Evolutionary conservation across 306 rosid genomes (phyloP).

Genomic region (Vachellia pachyceras): DNA sequence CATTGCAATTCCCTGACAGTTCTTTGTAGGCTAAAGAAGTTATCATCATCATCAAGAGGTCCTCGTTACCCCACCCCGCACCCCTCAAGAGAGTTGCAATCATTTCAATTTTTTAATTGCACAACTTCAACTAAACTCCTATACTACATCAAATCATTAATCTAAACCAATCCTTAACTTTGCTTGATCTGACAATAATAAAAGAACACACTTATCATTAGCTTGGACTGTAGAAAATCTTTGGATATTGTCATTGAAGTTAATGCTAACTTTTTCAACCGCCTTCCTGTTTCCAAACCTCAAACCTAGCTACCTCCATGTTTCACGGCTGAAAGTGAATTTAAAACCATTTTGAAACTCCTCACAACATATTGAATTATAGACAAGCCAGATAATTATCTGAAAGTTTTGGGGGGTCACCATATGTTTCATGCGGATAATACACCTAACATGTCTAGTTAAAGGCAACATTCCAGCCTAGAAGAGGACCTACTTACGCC

Average conservation of each 20-base stretch:
- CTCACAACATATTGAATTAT: slow-evolving; percentile 23
- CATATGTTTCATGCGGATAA: slow-evolving; percentile 48
- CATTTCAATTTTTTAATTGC: slow-evolving; percentile 45
- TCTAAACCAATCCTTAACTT: slow-evolving; percentile 30
- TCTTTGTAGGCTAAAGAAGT: slow-evolving; percentile 60
- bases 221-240: slow-evolving; percentile 6
- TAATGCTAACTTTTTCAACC: background rate
- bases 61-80: slow-evolving; percentile 48
- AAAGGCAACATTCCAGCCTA: slow-evolving; percentile 61
- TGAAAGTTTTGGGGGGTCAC: slow-evolving; percentile 39
- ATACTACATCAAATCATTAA: slow-evolving; percentile 38
- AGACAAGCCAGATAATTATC: slow-evolving; percentile 41
- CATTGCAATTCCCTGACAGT: slow-evolving; percentile 72
- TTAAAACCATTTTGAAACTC: background rate
- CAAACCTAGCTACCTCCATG: slow-evolving; percentile 36
- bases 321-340: slow-evolving; percentile 10
- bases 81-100: slow-evolving; percentile 46
- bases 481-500: slow-evolving; percentile 61
- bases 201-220: slow-evolving; percentile 15
- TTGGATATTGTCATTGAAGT: slow-evolving; percentile 16
- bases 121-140: slow-evolving; percentile 11
- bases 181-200: slow-evolving; percentile 32
- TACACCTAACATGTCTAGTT: slow-evolving; percentile 50
- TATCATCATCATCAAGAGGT: slow-evolving; percentile 57
- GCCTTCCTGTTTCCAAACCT: slow-evolving; percentile 41